Conservation (phyloP, 164 flowering plant genomes). For the Annona cherimola region DNA sequence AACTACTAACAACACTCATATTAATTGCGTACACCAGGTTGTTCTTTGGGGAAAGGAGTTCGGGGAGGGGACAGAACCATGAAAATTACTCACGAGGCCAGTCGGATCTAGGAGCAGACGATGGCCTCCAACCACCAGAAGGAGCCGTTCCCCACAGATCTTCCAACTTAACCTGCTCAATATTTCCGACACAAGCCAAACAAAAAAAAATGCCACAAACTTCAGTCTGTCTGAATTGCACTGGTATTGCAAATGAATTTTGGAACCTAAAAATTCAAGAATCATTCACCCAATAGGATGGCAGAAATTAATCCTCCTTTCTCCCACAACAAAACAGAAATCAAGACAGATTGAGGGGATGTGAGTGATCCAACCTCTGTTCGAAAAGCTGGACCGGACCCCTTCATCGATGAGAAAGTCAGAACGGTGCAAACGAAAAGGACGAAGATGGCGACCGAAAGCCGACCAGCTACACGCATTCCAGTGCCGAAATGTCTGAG, state of each 20-base stretch:
- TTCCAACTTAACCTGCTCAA: constrained; percentile 46
- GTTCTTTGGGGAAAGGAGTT: too few relatives aligned
- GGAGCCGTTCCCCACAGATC: constrained; percentile 75
- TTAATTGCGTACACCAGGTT: too few relatives aligned
- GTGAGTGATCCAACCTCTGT: constrained; percentile 16
- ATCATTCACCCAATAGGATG: not conserved
- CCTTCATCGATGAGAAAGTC: constrained; percentile 24
- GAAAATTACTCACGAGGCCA: constrained; percentile 70
- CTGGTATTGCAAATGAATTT: not conserved
- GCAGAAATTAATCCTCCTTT: not conserved
- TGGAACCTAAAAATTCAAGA: not conserved
- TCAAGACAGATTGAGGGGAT: not conserved
- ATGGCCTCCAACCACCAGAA: constrained; percentile 89
- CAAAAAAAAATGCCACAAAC: not conserved
- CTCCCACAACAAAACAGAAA: not conserved
- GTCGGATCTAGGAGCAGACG: constrained; percentile 84
- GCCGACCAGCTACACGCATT: constrained; percentile 23
- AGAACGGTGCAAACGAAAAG: constrained; percentile 35
- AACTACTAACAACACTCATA: too few relatives aligned
- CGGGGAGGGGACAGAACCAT: not conserved
- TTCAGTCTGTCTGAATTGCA: not conserved
- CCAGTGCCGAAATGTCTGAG: constrained; percentile 31
- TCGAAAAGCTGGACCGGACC: constrained; percentile 1
- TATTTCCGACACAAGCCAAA: not conserved
- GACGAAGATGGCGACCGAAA: constrained; percentile 27